Evolutionary conservation across 441 rosid species (phyloP).

Genomic region (Francoa sonchifolia): DNA sequence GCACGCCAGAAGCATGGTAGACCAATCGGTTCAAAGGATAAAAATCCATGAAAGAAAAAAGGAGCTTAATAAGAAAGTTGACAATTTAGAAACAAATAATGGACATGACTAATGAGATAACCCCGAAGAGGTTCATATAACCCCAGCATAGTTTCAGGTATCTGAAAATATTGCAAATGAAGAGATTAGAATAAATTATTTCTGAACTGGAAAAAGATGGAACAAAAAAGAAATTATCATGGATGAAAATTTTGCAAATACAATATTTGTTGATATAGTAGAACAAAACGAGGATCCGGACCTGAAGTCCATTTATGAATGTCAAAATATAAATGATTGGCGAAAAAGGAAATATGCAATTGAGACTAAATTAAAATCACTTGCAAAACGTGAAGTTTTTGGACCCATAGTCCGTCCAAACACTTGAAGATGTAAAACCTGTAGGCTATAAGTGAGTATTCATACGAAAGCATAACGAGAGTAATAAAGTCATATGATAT

Average conservation of each 20-base stretch:
- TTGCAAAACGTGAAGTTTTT: conserved; percentile 1
- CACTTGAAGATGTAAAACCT: conserved; percentile 2
- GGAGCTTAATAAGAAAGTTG: background rate
- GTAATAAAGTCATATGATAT: conserved; percentile 6
- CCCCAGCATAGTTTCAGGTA: background rate
- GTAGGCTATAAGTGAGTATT: background rate
- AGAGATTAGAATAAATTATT: background rate
- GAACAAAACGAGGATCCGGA: background rate
- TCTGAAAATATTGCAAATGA: background rate
- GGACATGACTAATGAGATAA: background rate
- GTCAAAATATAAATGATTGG: background rate
- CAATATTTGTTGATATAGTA: background rate
- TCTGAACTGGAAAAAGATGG: background rate
- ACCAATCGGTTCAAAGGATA: conserved; percentile 4
- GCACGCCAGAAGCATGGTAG: background rate
- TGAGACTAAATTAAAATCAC: conserved; percentile 1
- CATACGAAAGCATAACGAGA: conserved; percentile 7
- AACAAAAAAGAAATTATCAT: background rate
- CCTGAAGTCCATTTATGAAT: background rate
- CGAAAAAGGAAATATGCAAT: conserved; percentile 1
- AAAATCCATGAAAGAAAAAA: background rate
- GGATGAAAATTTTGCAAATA: background rate
- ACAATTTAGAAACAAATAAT: background rate
- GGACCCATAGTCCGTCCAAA: conserved; percentile 2
- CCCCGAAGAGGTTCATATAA: background rate